Evolutionary conservation across 129 eudicot species (phyloP).

Genomic region (Tagetes erecta): DNA sequence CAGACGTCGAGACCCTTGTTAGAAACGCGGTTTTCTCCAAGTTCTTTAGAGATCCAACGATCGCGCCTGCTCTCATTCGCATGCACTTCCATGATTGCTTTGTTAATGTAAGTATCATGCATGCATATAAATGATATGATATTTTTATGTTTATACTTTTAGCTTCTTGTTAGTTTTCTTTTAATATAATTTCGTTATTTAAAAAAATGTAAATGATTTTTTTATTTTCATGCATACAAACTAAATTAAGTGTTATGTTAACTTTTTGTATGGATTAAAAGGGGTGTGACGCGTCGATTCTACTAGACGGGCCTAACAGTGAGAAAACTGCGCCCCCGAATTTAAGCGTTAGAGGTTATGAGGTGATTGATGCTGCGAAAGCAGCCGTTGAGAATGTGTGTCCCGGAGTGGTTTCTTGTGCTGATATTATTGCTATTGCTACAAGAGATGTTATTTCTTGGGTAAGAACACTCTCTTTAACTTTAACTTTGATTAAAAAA

Average conservation of each 20-base stretch:
- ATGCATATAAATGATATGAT: no score
- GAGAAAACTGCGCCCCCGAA: slow-evolving; percentile 62
- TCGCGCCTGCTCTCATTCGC: slow-evolving; percentile 63
- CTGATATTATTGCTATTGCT: slow-evolving; percentile 62
- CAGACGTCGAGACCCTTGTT: slow-evolving; percentile 51
- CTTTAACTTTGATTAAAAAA: no score
- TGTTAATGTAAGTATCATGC: slow-evolving; percentile 42
- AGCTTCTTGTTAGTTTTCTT: no score
- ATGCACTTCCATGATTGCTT: slow-evolving; percentile 86
- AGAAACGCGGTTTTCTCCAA: slow-evolving; percentile 18
- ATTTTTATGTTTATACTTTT: no score
- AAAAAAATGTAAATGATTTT: no score
- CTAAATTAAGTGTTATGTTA: neutral
- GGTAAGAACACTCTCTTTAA: slow-evolving; percentile 21
- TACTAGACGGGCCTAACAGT: slow-evolving; percentile 45
- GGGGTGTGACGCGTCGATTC: slow-evolving; percentile 83
- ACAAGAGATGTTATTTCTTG: slow-evolving; percentile 53
- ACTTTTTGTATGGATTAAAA: slow-evolving; percentile 21
- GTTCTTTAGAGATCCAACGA: slow-evolving; percentile 34
- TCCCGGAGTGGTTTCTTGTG: slow-evolving; percentile 65
- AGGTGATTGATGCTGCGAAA: slow-evolving; percentile 61
- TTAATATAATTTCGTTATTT: no score
- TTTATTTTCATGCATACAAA: slow-evolving; percentile 1
- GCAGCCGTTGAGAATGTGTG: slow-evolving; percentile 45
- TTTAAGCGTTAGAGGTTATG: slow-evolving; percentile 60